A percentile compares a stretch with the other conserved stretches of the same genome.
These are phyloP conservation scores for Pulicaria dysenterica DNA, from an alignment of 129 eudicot genomes.

Conservation along the genomic window DNA sequence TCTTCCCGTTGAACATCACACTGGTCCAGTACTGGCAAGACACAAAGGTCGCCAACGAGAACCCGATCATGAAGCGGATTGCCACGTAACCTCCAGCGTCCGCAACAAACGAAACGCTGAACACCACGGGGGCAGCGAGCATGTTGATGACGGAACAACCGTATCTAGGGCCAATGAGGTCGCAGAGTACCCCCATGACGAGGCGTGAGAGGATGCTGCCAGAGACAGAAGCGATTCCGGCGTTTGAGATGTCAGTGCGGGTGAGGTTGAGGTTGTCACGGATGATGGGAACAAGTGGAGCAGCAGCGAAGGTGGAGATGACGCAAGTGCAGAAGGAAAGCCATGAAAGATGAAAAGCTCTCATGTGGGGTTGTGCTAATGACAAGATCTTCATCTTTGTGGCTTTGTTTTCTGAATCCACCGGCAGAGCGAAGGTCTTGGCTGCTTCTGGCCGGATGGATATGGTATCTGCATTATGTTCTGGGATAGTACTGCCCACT, in stretches of 20 bases:
- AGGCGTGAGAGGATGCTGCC: slow-evolving; percentile 54
- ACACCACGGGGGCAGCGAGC: slow-evolving; percentile 42
- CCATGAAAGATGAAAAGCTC: slow-evolving; percentile 45
- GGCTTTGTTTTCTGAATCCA: slow-evolving; percentile 39
- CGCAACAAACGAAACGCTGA: slow-evolving; percentile 31
- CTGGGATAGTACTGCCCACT: slow-evolving; percentile 11
- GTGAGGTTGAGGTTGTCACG: slow-evolving; percentile 46
- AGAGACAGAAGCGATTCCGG: slow-evolving; percentile 45
- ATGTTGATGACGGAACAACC: slow-evolving; percentile 41
- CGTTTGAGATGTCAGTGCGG: slow-evolving; percentile 42
- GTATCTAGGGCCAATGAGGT: slow-evolving; percentile 48
- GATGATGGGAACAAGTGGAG: slow-evolving; percentile 44
- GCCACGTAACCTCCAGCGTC: slow-evolving; percentile 40
- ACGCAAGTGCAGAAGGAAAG: slow-evolving; percentile 42
- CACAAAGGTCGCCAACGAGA: slow-evolving; percentile 46
- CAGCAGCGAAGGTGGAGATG: slow-evolving; percentile 41
- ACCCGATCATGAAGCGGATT: slow-evolving; percentile 50
- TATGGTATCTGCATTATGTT: not conserved
- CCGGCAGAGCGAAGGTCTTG: slow-evolving; percentile 23
- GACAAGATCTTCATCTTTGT: slow-evolving; percentile 34
- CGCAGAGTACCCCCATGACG: slow-evolving; percentile 47
- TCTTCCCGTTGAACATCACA: slow-evolving; percentile 49
- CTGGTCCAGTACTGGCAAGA: slow-evolving; percentile 55
- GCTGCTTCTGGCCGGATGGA: not conserved
- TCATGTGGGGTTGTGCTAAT: slow-evolving; percentile 33